phyloP scores from a whole-genome alignment of 2,329 filamentous ascomycete species.

The Graphilbum ipis-grandicollis region DNA sequence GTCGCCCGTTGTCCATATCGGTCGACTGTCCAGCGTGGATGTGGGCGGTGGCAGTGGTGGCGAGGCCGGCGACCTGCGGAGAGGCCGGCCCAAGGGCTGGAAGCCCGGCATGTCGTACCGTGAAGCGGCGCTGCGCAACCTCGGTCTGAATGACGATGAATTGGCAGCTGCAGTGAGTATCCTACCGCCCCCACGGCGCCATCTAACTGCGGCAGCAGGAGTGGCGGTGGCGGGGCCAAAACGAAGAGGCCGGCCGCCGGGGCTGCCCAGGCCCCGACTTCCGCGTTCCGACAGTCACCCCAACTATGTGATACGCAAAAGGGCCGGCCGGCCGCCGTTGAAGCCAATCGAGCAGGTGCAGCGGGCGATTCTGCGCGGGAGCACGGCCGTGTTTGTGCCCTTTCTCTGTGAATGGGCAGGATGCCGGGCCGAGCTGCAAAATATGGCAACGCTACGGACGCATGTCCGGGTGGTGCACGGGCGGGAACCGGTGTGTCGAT shows the following conservation, averaged over 20 bases:
- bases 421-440: constrained; percentile 44
- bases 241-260: background rate
- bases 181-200: no score
- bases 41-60: background rate
- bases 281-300: background rate
- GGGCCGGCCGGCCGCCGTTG: constrained; percentile 25
- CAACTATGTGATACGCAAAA: constrained; percentile 10
- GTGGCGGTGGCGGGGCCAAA: background rate
- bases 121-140: constrained; percentile 8
- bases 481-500: constrained; percentile 15
- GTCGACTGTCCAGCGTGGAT: background rate
- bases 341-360: constrained; percentile 12
- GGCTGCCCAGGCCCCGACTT: background rate
- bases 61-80: constrained; percentile 27
- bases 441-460: constrained; percentile 37
- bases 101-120: constrained; percentile 17
- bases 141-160: constrained; percentile 4
- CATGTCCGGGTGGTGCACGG: constrained; percentile 36
- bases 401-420: constrained; percentile 43
- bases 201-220: no score
- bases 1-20: background rate
- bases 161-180: constrained; percentile 1
- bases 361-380: constrained; percentile 22
- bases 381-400: constrained; percentile 26
- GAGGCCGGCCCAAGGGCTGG: constrained; percentile 34